Conservation (phyloP, 2,329 filamentous ascomycete genomes). For the Xylaria arbuscula region DNA sequence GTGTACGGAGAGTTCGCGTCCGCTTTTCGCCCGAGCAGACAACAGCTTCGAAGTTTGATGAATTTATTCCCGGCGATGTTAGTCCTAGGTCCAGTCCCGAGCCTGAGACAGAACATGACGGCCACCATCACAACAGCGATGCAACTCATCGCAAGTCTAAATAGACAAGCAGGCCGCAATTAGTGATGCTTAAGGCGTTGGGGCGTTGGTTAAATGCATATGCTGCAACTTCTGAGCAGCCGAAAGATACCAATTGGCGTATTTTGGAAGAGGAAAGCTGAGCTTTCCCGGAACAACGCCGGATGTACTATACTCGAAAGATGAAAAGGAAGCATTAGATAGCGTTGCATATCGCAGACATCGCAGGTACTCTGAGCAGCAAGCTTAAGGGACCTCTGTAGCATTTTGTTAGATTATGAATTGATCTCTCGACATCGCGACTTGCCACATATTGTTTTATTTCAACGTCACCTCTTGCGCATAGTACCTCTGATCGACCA, state of each 20-base stretch:
- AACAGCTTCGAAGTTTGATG: slow-evolving; percentile 73
- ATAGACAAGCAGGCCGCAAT: slow-evolving; percentile 29
- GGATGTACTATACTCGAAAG: slow-evolving; percentile 44
- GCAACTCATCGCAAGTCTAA: slow-evolving; percentile 42
- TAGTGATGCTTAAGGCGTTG: slow-evolving; percentile 41
- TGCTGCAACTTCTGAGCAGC: slow-evolving; percentile 30
- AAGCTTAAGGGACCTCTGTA: not conserved
- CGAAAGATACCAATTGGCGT: slow-evolving; percentile 34
- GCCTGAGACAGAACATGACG: slow-evolving; percentile 64
- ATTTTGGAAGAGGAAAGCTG: slow-evolving; percentile 25
- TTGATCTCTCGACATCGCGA: not conserved
- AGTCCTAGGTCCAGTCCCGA: slow-evolving; percentile 68
- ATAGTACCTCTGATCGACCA: not conserved
- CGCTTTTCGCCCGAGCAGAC: slow-evolving; percentile 81
- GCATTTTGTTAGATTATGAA: slow-evolving; percentile 13
- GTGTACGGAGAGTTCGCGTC: slow-evolving; percentile 84
- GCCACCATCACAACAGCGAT: slow-evolving; percentile 57
- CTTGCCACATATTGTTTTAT: not conserved
- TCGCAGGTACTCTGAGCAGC: slow-evolving; percentile 19
- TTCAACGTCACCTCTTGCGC: not conserved
- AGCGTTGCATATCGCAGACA: slow-evolving; percentile 35
- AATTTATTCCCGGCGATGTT: slow-evolving; percentile 77
- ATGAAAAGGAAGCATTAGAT: slow-evolving; percentile 37
- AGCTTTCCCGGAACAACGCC: slow-evolving; percentile 33
- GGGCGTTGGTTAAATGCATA: slow-evolving; percentile 40